Evolutionary conservation across 495 filamentous ascomycete species (phyloP).

Genomic region (Penicillium waksmanii): DNA sequence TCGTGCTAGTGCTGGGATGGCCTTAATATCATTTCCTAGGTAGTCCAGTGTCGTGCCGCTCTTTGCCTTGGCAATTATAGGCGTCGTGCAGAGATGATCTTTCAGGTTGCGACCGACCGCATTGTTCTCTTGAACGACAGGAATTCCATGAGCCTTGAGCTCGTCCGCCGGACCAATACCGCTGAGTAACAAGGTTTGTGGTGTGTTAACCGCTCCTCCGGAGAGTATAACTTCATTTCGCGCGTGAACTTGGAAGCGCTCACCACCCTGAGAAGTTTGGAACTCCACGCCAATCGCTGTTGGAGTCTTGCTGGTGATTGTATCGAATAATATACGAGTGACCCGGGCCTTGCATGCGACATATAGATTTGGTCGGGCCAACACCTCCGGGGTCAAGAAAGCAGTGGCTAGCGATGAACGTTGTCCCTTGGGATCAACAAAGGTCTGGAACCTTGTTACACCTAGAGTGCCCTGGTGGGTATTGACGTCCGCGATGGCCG

Average conservation of each 20-base stretch:
- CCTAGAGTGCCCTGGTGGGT: conserved; percentile 19
- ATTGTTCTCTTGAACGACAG: conserved; percentile 14
- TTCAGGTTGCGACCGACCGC: conserved; percentile 26
- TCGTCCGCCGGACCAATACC: conserved; percentile 42
- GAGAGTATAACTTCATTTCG: conserved; percentile 39
- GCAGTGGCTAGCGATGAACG: conserved; percentile 29
- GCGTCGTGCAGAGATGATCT: conserved; percentile 26
- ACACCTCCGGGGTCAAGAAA: conserved; percentile 20
- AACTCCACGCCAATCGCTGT: conserved; percentile 26
- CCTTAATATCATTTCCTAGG: conserved; percentile 16
- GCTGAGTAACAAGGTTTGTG: conserved; percentile 41
- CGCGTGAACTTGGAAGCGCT: conserved; percentile 31
- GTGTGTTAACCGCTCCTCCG: conserved; percentile 36
- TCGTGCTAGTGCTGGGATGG: conserved; percentile 22
- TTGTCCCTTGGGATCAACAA: conserved; percentile 27
- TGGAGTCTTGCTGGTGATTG: conserved; percentile 8
- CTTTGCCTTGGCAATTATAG: conserved; percentile 28
- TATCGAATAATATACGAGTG: conserved; percentile 24
- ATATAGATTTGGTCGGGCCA: conserved; percentile 23
- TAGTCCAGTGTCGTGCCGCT: conserved; percentile 26
- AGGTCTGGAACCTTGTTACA: conserved; percentile 28
- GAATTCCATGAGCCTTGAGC: conserved; percentile 23
- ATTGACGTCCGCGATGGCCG: conserved; percentile 20
- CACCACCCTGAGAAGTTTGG: conserved; percentile 19
- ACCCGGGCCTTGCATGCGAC: conserved; percentile 25